These are phyloP conservation scores for Phytophthora sansomeana DNA, from an alignment of 352 stramenopile genomes.

Conservation along the genomic window DNA sequence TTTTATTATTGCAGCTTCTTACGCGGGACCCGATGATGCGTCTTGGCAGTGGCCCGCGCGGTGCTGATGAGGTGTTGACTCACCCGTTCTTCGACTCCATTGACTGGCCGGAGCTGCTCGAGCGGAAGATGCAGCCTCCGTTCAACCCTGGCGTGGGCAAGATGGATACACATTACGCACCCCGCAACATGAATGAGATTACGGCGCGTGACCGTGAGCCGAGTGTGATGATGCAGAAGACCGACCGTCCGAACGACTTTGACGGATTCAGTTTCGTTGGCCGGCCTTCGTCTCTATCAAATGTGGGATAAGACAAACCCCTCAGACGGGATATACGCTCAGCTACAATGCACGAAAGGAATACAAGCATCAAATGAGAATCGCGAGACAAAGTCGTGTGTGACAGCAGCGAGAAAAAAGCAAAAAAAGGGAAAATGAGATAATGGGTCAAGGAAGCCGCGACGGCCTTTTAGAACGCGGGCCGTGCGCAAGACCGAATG, in stretches of 20 bases:
- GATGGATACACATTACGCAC: slow-evolving; percentile 88
- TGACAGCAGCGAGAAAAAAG: slow-evolving; percentile 32
- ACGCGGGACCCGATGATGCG: slow-evolving; percentile 95
- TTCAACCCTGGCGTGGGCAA: slow-evolving; percentile 92
- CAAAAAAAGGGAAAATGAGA: slow-evolving; percentile 22
- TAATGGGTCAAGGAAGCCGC: slow-evolving; percentile 36
- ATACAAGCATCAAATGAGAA: slow-evolving; percentile 22
- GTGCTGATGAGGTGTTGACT: slow-evolving; percentile 91
- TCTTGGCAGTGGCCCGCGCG: slow-evolving; percentile 93
- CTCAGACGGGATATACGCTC: slow-evolving; percentile 28
- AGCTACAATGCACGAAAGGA: slow-evolving; percentile 6
- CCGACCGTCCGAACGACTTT: slow-evolving; percentile 80
- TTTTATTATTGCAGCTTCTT: slow-evolving; percentile 89
- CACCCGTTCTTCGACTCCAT: slow-evolving; percentile 94
- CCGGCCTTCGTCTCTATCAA: slow-evolving; percentile 77
- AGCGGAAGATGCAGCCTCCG: slow-evolving; percentile 81
- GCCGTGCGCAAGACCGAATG: slow-evolving; percentile 33
- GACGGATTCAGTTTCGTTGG: slow-evolving; percentile 93
- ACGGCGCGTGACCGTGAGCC: slow-evolving; percentile 83
- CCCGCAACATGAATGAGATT: slow-evolving; percentile 90
- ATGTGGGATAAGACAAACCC: slow-evolving; percentile 42
- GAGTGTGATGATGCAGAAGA: slow-evolving; percentile 75
- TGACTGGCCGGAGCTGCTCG: slow-evolving; percentile 89
- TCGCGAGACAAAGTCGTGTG: slow-evolving; percentile 18
- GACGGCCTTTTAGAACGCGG: slow-evolving; percentile 46